Conservation (phyloP, 768 basidiomycete genomes). For the Boletus reticulatus region DNA sequence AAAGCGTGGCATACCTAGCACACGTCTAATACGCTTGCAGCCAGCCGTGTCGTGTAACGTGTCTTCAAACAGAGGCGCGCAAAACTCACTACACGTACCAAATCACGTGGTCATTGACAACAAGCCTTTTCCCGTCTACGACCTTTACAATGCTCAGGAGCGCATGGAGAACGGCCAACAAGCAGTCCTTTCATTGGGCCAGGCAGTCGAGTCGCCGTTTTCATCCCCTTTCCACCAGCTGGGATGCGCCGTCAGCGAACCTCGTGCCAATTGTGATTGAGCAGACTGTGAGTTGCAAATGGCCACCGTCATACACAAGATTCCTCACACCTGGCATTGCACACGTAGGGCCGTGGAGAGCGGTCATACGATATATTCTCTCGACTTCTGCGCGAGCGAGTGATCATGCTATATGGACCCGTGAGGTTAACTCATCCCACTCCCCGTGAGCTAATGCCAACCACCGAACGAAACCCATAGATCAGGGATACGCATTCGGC, state of each 20-base stretch:
- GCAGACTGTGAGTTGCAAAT: conserved; percentile 62
- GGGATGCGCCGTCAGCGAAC: conserved; percentile 48
- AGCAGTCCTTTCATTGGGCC: conserved; percentile 9
- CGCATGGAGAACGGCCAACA: conserved; percentile 24
- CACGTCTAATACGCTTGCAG: conserved; percentile 4
- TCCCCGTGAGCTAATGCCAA: conserved; percentile 9
- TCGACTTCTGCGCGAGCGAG: conserved; percentile 85
- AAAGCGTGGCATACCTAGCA: conserved; percentile 10
- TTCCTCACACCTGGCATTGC: conserved; percentile 14
- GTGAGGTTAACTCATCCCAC: conserved; percentile 44
- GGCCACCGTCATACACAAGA: conserved; percentile 1
- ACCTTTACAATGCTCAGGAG: conserved; percentile 27
- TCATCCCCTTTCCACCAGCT: conserved; percentile 52
- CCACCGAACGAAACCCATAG: conserved; percentile 38
- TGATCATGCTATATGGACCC: conserved; percentile 93
- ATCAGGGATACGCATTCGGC: conserved; percentile 90
- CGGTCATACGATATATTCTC: conserved; percentile 97
- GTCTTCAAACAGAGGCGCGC: conserved; percentile 12
- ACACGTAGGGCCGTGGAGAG: conserved; percentile 72
- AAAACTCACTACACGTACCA: conserved; percentile 11
- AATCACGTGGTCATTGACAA: conserved; percentile 26
- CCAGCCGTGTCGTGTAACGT: conserved; percentile 2
- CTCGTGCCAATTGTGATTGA: conserved; percentile 93
- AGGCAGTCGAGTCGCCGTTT: conserved; percentile 40
- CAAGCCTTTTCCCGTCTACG: conserved; percentile 2